Percentiles rank a stretch among this genome's conserved stretches.
Evolutionary conservation across 176 grass and related monocot species (phyloP).

Genomic region (Panicum miliaceum): DNA sequence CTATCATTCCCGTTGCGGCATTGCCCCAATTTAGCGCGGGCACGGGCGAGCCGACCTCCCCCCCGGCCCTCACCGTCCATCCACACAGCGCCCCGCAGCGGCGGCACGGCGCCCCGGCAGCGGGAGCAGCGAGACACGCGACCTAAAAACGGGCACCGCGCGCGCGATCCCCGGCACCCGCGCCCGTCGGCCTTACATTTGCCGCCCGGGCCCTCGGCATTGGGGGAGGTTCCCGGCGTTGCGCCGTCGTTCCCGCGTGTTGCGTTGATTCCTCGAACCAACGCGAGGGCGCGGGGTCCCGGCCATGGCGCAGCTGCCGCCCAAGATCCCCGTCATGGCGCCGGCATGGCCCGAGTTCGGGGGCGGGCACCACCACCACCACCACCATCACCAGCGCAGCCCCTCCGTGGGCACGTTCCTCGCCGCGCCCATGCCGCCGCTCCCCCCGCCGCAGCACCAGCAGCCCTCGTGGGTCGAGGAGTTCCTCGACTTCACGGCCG

Average conservation of each 20-base stretch:
- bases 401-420: slow-evolving; percentile 55
- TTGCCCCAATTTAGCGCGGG: slow-evolving; percentile 48
- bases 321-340: slow-evolving; percentile 64
- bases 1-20: slow-evolving; percentile 28
- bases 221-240: slow-evolving; percentile 37
- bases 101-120: slow-evolving; percentile 29
- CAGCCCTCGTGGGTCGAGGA: slow-evolving; percentile 69
- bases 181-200: slow-evolving; percentile 30
- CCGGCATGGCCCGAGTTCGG: slow-evolving; percentile 58
- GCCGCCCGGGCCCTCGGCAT: neutral
- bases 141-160: slow-evolving; percentile 31
- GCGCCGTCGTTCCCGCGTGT: slow-evolving; percentile 52
- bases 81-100: slow-evolving; percentile 12
- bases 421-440: slow-evolving; percentile 47
- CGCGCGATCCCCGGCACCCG: slow-evolving; percentile 23
- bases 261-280: slow-evolving; percentile 45
- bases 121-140: slow-evolving; percentile 21
- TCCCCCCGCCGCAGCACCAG: slow-evolving; percentile 26
- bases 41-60: neutral
- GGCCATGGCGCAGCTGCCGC: slow-evolving; percentile 89
- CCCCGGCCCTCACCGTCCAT: neutral
- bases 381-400: slow-evolving; percentile 56
- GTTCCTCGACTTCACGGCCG: slow-evolving; percentile 80
- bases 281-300: slow-evolving; percentile 35
- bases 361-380: slow-evolving; percentile 46